Base-by-base conservation (phyloP, 148 eudicot genomes). In the Amaranthus cruentus region DNA sequence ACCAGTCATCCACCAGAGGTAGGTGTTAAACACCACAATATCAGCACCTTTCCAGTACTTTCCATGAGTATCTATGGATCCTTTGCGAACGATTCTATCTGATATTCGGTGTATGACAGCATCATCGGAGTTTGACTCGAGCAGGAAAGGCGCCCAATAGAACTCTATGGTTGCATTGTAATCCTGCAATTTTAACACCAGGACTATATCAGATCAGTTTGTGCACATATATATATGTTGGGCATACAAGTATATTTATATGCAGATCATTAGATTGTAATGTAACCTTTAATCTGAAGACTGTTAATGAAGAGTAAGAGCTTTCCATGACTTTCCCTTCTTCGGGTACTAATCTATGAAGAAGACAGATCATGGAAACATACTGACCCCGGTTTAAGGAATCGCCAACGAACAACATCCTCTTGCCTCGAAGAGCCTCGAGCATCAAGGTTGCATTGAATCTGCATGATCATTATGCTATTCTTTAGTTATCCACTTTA, bases 1-100 rank as follows among this genome's bases (percentile, higher is more conserved):
- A 78, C 98, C 98, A 64, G 92, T 88, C 92, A 91, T 92, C 99
- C 99, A 95, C 99, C 99, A 95, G 4, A 92, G 85, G 69, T 95
- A 95, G 47, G 99, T 87, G 76, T 95, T 95, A 85, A 95, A 91
- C 11, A 95, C 96, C 74, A 95, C 72, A 38, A 95, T 87, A 76
- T 95, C 99, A 5, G 82, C 99, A 62, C 99, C 96, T 86, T 90
- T 92, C 99, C 99, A 95, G 70, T 84, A 70, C 59, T 85, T 80
- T 10, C 97, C 99, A 63, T 95, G 99, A 67, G 79, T 91, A 15
- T 83, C 84, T 57, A 95, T 92, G 2, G 99, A 95, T 0, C 94
- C 96, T 79, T 87, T 92, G 14, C 97, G 81, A 10, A 95, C 96
- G 3, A 92, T 47, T 78, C 99, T 84, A 66, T 95, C 97, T 7